Evolutionary conservation across 768 basidiomycete species (phyloP).

Genomic region (Cubamyces lactineus): DNA sequence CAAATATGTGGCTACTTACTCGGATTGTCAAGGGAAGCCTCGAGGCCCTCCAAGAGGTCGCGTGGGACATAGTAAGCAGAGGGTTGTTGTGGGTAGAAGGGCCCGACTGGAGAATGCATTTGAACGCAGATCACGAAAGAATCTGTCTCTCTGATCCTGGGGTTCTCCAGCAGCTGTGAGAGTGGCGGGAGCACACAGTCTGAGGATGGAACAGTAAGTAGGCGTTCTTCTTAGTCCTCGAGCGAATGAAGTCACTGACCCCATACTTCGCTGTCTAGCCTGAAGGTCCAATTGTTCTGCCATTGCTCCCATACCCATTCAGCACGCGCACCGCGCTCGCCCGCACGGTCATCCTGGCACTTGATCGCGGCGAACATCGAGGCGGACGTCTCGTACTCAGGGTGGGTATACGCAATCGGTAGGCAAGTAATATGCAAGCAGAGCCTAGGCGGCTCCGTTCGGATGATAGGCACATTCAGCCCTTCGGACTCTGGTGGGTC

Average conservation of each 20-base stretch:
- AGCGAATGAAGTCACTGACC: conserved; percentile 43
- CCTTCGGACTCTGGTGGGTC: conserved; percentile 14
- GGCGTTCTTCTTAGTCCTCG: not conserved
- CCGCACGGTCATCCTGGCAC: conserved; percentile 59
- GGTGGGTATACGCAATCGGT: conserved; percentile 61
- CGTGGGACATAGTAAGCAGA: conserved; percentile 66
- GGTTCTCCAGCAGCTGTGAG: conserved; percentile 61
- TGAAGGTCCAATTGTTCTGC: conserved; percentile 72
- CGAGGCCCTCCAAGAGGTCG: conserved; percentile 68
- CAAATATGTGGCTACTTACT: conserved; percentile 43
- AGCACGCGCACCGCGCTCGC: conserved; percentile 63
- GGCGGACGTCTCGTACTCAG: conserved; percentile 60
- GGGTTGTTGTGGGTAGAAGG: conserved; percentile 68
- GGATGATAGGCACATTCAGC: conserved; percentile 14
- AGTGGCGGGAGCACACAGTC: conserved; percentile 68
- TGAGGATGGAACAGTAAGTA: conserved; percentile 27
- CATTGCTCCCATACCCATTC: conserved; percentile 78
- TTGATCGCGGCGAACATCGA: conserved; percentile 78
- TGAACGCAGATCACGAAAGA: conserved; percentile 77
- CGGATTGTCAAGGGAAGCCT: conserved; percentile 71
- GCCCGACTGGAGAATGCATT: conserved; percentile 59
- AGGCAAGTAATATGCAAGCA: conserved; percentile 71
- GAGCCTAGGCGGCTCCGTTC: conserved; percentile 46
- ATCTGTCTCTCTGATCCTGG: conserved; percentile 60
- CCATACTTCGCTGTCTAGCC: conserved; percentile 74